Evolutionary conservation across 768 basidiomycete genomes (phyloP).

Genomic region (Leccinum subtestaceum): DNA sequence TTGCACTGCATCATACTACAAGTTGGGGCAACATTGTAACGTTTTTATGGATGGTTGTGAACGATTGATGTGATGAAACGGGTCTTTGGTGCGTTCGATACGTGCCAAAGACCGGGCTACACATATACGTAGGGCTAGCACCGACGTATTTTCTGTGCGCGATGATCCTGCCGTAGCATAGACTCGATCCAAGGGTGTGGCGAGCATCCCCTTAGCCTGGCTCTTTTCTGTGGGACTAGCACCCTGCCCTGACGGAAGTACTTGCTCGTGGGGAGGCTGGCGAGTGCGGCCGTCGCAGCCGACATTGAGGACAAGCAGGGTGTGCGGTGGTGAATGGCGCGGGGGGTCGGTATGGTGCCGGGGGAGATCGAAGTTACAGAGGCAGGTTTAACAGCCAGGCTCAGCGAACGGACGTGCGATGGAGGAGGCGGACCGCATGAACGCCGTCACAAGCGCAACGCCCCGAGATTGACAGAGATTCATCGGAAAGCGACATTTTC

Average conservation of each 20-base stretch:
- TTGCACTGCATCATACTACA: background rate
- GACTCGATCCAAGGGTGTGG: constrained; percentile 9
- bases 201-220: too few species aligned
- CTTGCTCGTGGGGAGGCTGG: constrained; percentile 78
- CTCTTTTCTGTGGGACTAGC: too few species aligned
- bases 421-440: too few species aligned
- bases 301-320: constrained; percentile 77
- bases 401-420: background rate
- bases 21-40: background rate
- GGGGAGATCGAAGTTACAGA: constrained; percentile 34
- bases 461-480: too few species aligned
- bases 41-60: background rate
- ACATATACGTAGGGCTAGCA: too few species aligned
- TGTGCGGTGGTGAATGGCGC: constrained; percentile 66
- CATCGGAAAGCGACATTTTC: too few species aligned
- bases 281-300: constrained; percentile 75
- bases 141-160: too few species aligned
- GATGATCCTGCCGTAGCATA: too few species aligned
- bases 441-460: too few species aligned
- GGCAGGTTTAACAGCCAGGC: constrained; percentile 28
- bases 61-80: background rate
- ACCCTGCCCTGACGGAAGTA: constrained; percentile 45
- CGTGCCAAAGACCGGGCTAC: too few species aligned
- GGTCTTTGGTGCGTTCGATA: too few species aligned
- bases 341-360: constrained; percentile 57